Conservation (phyloP, 371 early-diverging fungal species). For the Thermomucor indicae-seudaticae region DNA sequence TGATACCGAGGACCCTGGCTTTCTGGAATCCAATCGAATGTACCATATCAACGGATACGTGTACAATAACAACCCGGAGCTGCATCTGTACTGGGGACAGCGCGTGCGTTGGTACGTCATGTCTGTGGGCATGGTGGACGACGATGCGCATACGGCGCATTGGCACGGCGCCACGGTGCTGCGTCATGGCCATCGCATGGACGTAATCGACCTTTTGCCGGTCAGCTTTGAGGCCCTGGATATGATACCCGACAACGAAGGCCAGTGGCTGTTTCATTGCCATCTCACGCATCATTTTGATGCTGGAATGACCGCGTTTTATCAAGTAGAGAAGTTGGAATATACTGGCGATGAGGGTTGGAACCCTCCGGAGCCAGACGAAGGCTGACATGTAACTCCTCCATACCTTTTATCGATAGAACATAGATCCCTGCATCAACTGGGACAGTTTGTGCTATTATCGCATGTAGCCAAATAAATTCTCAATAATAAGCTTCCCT, state of each 20-base stretch:
- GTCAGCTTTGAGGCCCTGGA: conserved; percentile 39
- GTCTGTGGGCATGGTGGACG: conserved; percentile 31
- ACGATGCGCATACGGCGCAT: conserved; percentile 49
- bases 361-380: conserved; percentile 12
- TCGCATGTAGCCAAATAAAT: too few species aligned
- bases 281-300: conserved; percentile 47
- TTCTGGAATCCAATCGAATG: conserved; percentile 46
- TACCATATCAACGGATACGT: conserved; percentile 50
- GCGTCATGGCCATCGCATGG: conserved; percentile 39
- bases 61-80: conserved; percentile 39
- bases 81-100: conserved; percentile 32
- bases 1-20: conserved; percentile 13
- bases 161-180: conserved; percentile 51
- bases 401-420: too few species aligned
- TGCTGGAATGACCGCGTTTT: conserved; percentile 45
- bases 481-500: too few species aligned
- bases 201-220: conserved; percentile 44
- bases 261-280: conserved; percentile 53
- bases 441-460: too few species aligned
- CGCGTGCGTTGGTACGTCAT: conserved; percentile 48
- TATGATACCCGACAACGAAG: conserved; percentile 51
- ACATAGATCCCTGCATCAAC: too few species aligned
- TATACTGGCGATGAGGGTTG: conserved; percentile 46
- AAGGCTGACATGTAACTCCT: neutral
- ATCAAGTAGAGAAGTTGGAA: conserved; percentile 41